Evolutionary conservation across 108 stramenopile species (phyloP).

Genomic region (Skeletonema potamos): DNA sequence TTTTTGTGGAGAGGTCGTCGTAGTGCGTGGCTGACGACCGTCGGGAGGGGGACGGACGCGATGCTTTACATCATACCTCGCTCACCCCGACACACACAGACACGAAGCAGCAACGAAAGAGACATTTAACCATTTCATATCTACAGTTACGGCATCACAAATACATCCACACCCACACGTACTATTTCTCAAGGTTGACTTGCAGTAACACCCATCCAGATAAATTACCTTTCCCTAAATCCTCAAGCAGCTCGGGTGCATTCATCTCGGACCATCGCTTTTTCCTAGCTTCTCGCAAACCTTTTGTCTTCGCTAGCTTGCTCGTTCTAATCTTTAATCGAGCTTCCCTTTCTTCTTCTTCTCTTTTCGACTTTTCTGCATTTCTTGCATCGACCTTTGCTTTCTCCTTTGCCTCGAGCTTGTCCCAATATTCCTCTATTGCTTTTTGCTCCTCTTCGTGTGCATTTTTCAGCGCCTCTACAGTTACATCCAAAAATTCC

Average conservation of each 20-base stretch:
- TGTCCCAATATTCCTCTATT: constrained; percentile 17
- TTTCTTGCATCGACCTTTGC: constrained; percentile 3
- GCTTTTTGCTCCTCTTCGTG: constrained; percentile 23
- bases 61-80: too few relatives aligned
- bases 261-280: constrained; percentile 17
- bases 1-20: background rate
- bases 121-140: too few relatives aligned
- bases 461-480: constrained; percentile 13
- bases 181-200: constrained; percentile 4
- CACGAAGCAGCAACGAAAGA: too few relatives aligned
- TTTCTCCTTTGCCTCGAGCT: constrained; percentile 11
- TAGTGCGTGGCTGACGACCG: too few relatives aligned
- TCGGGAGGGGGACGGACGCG: too few relatives aligned
- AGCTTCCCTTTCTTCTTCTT: background rate
- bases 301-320: constrained; percentile 9
- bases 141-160: too few relatives aligned
- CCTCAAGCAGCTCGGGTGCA: constrained; percentile 16
- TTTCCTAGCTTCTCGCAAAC: constrained; percentile 2
- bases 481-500: constrained; percentile 11
- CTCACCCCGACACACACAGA: too few relatives aligned
- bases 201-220: constrained; percentile 27
- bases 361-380: constrained; percentile 2
- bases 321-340: background rate
- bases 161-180: background rate
- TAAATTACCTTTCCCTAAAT: constrained; percentile 17